These are phyloP conservation scores for Paspalum vaginatum DNA, from an alignment of 176 grass and related monocot species.

Conservation along the genomic window DNA sequence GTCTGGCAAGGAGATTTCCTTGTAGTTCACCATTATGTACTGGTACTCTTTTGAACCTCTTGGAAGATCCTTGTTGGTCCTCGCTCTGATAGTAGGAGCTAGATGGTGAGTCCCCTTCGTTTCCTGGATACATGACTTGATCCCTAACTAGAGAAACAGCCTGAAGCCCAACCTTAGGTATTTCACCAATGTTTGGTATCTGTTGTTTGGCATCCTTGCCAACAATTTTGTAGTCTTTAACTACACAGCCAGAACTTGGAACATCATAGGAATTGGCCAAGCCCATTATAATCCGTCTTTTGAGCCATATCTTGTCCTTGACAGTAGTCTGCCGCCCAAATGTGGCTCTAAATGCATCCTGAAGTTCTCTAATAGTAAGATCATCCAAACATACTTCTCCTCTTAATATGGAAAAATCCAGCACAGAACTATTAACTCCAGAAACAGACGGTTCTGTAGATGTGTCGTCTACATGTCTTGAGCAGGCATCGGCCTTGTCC, in stretches of 20 bases:
- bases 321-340: constrained; percentile 95
- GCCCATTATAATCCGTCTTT: constrained; percentile 91
- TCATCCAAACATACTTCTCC: constrained; percentile 86
- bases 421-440: constrained; percentile 57
- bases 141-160: constrained; percentile 42
- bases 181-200: constrained; percentile 13
- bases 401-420: constrained; percentile 88
- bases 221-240: constrained; percentile 85
- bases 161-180: constrained; percentile 38
- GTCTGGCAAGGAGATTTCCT: constrained; percentile 40
- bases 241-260: constrained; percentile 72
- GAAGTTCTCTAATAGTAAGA: constrained; percentile 93
- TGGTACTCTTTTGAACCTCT: constrained; percentile 49
- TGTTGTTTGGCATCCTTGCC: constrained; percentile 41
- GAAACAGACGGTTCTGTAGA: constrained; percentile 56
- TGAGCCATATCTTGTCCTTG: constrained; percentile 99
- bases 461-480: constrained; percentile 48
- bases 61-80: constrained; percentile 59
- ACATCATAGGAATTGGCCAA: constrained; percentile 85
- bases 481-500: constrained; percentile 67
- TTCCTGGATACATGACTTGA: constrained; percentile 40
- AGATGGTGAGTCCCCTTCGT: constrained; percentile 46
- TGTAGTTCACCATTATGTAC: constrained; percentile 43
- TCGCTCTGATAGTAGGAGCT: constrained; percentile 50
- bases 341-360: constrained; percentile 88